Evolutionary conservation across 1,139 yeast genomes (phyloP), one percentile per base, ranked within the genome.

Genomic region (Saccharomyces pastorianus): DNA sequence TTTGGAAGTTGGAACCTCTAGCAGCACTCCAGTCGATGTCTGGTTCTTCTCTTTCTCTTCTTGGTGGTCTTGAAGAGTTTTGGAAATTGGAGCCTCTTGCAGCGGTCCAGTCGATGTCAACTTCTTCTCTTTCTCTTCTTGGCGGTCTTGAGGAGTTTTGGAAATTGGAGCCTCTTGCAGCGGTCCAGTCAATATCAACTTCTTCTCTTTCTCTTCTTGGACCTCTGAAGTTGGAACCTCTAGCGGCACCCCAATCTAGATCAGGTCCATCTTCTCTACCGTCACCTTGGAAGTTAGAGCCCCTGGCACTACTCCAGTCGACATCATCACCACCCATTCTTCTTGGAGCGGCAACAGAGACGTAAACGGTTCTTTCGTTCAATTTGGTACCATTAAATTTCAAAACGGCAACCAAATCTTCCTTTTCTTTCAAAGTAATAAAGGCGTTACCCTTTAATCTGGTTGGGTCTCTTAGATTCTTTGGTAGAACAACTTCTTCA

Each of bases 291-390:
- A 53, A 53, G 17, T 49, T 54, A 64, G 66, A 55, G 53, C 64
- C 64, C 73, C 85, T 76, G 27, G 82, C 81, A 34, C 54, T 48
- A 51, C 58, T 60, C 65, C 62, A 64, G 47, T 67, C 66, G 42
- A 60, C 59, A 47, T 62, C 63, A 32, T 58, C 65, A 23, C 78
- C 78, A 50, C 76, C 79, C 53, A 74, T 79, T 64, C 76, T 83
- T 63, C 81, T 84, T 58, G 95, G 95, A 56, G 95, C 96, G 52
- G 98, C 97, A 56, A 93, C 98, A 61, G 84, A 82, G 55, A 95
- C 88, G 62, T 82, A 88, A 59, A 89, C 81, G 64, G 83, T 82
- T 74, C 96, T 84, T 55, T 90, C 95, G 57, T 80, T 79, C 65
- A 88, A 76, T 59, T 80, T 84, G 55, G 82, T 71, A 63, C 82